Evolutionary conservation across 2,329 filamentous ascomycete species (phyloP).

Genomic region (Thielaviopsis euricoi): DNA sequence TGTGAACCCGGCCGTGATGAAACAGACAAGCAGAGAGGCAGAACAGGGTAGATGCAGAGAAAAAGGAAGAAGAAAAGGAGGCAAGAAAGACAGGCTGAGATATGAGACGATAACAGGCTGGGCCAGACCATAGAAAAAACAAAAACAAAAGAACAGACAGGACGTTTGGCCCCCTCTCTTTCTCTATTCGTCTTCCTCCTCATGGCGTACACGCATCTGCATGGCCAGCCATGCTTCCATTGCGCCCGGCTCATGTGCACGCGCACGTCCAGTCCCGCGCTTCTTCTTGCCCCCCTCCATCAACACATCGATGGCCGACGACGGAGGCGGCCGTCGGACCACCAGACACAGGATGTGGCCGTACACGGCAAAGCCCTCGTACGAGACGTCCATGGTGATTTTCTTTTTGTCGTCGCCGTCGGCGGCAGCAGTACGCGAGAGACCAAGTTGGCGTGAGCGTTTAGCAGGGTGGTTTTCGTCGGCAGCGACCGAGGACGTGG

Average conservation of each 20-base stretch:
- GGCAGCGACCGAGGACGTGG: conserved; percentile 14
- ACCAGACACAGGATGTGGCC: conserved; percentile 84
- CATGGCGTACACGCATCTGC: conserved; percentile 36
- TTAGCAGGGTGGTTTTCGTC: conserved; percentile 22
- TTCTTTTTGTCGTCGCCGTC: conserved; percentile 73
- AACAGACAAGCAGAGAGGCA: too few relatives aligned
- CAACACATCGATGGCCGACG: conserved; percentile 17
- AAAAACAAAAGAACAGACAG: neutral
- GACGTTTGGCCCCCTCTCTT: too few relatives aligned
- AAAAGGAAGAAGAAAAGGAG: neutral
- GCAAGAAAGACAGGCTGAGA: neutral
- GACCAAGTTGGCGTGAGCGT: conserved; percentile 23
- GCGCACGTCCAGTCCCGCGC: conserved; percentile 17
- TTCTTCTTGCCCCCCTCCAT: conserved; percentile 10
- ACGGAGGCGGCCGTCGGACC: conserved; percentile 32
- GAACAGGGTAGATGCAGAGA: neutral
- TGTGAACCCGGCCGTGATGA: too few relatives aligned
- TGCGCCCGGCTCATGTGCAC: conserved; percentile 44
- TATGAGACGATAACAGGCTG: neutral
- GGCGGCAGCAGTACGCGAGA: conserved; percentile 16
- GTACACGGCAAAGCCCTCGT: conserved; percentile 93
- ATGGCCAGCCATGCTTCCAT: conserved; percentile 84
- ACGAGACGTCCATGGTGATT: conserved; percentile 65
- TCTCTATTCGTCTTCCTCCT: conserved; percentile 2
- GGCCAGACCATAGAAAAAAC: neutral